Base-by-base conservation (phyloP, 495 filamentous ascomycete species). In the Hypoxylon subgilvum region DNA sequence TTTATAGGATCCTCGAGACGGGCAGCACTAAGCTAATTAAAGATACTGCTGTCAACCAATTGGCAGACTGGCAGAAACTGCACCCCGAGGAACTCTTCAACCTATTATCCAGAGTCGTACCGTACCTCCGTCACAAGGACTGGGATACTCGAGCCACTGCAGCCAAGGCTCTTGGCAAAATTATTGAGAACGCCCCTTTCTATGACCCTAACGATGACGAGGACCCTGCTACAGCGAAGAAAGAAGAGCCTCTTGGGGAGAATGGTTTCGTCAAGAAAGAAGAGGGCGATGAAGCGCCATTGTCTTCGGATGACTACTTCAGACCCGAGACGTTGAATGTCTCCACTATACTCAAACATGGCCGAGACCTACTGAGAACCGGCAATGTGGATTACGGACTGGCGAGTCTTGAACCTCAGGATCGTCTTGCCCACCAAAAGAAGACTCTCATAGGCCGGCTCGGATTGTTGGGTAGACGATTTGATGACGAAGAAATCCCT, bases 1-100 rank as follows among this genome's bases (percentile, higher is more conserved):
- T 52, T 56, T 43, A 30, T 54, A 97, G 94, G 35, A 83, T 98
- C 66, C 85, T 98, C 38, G 95, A 97, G 81, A 96, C 92, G 28
- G 94, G 94, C 62, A 96, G 92, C 72, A 97, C 93, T 52, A 86
- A 86, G 66, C 76, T 97, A 47, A 97, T 98, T 52, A 88, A 95
- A 49, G 94, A 96, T 58, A 97, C 94, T 52, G 94, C 94, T 51
- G 95, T 96, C 28, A 88, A 94, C 68, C 94, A 98, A 76, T 83
- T 98, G 30, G 93, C 89, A 28, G 94, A 97, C 78, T 92, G 96
- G 56, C 95, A 97, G 73, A 97, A 96, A 69, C 87, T 92, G 60
- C 95, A 97, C 67, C 94, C 95, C 0, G 93, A 97, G 71, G 94
- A 98, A 68, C 79, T 97, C 2, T 97, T 97, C 73, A 97, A 97